Evolutionary conservation across 2,329 filamentous ascomycete species (phyloP).

Genomic region (Dryadomyces quercus-mongolicae): DNA sequence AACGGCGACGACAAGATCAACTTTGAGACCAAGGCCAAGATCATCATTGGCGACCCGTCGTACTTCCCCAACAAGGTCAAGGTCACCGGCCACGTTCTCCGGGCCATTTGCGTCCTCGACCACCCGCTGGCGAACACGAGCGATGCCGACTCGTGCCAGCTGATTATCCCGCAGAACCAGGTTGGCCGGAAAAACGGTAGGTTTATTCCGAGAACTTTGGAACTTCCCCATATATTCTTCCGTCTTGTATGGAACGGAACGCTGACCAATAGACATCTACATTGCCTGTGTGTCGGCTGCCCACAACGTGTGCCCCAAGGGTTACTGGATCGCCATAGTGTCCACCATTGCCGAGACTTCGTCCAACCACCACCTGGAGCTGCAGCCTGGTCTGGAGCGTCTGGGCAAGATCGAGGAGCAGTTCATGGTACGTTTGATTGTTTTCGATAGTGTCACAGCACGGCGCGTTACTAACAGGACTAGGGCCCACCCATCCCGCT

Average conservation of each 20-base stretch:
- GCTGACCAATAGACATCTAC: conserved; percentile 63
- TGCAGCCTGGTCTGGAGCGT: conserved; percentile 82
- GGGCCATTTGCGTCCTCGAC: conserved; percentile 95
- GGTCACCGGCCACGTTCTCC: conserved; percentile 79
- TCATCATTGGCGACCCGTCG: conserved; percentile 90
- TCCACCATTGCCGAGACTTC: conserved; percentile 89
- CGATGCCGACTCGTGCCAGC: conserved; percentile 77
- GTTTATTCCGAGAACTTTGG: conserved; percentile 18
- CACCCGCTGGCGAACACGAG: conserved; percentile 86
- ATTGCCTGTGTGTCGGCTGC: conserved; percentile 89
- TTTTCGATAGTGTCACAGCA: no score
- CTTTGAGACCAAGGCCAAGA: conserved; percentile 91
- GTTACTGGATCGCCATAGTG: conserved; percentile 97
- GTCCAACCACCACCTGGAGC: conserved; percentile 91
- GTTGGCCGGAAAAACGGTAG: conserved; percentile 89
- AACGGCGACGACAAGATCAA: conserved; percentile 76
- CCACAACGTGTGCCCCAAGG: conserved; percentile 97
- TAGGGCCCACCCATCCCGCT: conserved; percentile 76
- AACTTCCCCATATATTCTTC: background rate
- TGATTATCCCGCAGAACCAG: conserved; percentile 97
- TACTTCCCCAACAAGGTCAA: conserved; percentile 90
- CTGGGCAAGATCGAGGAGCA: conserved; percentile 92
- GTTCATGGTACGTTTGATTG: conserved; percentile 73
- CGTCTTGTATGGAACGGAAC: conserved; percentile 1
- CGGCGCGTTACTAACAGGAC: background rate